Evolutionary conservation across 208 protist genomes (phyloP).

Genomic region (Acanthamoeba healyi): DNA sequence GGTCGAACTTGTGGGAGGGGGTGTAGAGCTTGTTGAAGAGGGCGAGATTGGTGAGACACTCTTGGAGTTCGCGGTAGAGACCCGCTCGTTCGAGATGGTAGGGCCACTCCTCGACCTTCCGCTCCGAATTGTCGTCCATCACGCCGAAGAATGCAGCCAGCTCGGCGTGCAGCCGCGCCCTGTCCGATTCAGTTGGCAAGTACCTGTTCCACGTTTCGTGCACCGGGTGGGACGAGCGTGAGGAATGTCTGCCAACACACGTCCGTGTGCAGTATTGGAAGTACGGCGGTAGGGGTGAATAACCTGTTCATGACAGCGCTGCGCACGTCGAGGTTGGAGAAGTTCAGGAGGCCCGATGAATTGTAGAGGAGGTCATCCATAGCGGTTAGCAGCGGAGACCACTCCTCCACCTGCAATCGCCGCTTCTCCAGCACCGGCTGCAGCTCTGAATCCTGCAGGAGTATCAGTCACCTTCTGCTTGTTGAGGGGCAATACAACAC

Average conservation of each 20-base stretch:
- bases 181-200: neutral
- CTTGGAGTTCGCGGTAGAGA: neutral
- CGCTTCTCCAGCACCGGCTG: slow-evolving; percentile 28
- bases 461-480: neutral
- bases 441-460: slow-evolving; percentile 46
- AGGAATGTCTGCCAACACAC: no score
- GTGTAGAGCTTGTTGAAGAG: slow-evolving; percentile 82
- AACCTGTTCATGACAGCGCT: slow-evolving; percentile 75
- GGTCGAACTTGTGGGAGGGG: slow-evolving; percentile 75
- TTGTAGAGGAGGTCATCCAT: slow-evolving; percentile 76
- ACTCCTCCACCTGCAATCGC: slow-evolving; percentile 69
- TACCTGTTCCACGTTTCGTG: slow-evolving; percentile 49
- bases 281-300: no score
- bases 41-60: slow-evolving; percentile 48
- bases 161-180: slow-evolving; percentile 57
- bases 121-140: neutral
- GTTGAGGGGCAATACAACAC: no score
- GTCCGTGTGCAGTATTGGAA: no score
- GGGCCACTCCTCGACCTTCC: slow-evolving; percentile 82
- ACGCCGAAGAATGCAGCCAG: slow-evolving; percentile 58
- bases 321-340: slow-evolving; percentile 79
- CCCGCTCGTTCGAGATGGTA: slow-evolving; percentile 71
- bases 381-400: slow-evolving; percentile 64
- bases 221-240: neutral
- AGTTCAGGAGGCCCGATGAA: slow-evolving; percentile 75